Percentiles rank a stretch among this genome's conserved stretches.
Conservation (phyloP, 1,139 yeast species). For the Suhomyces taliae region DNA sequence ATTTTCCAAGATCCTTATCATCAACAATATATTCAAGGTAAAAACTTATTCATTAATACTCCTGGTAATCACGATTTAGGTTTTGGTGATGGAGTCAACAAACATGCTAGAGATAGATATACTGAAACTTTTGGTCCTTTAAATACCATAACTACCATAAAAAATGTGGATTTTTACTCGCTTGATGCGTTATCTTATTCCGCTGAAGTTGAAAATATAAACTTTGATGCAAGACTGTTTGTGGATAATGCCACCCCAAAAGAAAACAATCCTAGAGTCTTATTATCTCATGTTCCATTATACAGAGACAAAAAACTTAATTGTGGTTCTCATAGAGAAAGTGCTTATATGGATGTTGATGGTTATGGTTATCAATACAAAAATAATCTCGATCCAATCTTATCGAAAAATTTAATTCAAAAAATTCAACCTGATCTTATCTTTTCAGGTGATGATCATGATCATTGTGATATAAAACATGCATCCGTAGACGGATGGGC, state of each 20-base stretch:
- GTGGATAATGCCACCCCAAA: conserved; percentile 20
- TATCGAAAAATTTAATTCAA: conserved; percentile 29
- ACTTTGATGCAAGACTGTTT: conserved; percentile 30
- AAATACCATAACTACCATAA: conserved; percentile 29
- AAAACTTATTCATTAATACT: conserved; percentile 33
- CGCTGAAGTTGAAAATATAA: conserved; percentile 29
- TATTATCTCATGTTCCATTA: conserved; percentile 53
- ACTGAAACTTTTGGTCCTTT: conserved; percentile 40
- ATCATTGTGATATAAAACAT: conserved; percentile 52
- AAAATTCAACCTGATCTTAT: conserved; percentile 42
- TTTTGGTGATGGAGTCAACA: conserved; percentile 48
- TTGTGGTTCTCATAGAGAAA: conserved; percentile 52
- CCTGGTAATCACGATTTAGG: conserved; percentile 65
- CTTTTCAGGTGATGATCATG: conserved; percentile 56
- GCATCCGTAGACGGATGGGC: conserved; percentile 15
- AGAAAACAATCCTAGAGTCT: conserved; percentile 29
- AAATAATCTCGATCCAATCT: conserved; percentile 38
- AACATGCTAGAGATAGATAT: conserved; percentile 40
- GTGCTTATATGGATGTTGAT: conserved; percentile 19
- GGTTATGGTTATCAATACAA: conserved; percentile 54
- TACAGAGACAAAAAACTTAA: conserved; percentile 34
- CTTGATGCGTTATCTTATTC: conserved; percentile 49
- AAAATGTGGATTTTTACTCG: conserved; percentile 47
- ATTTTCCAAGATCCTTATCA: conserved; percentile 31
- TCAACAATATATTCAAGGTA: conserved; percentile 20